Evolutionary conservation across 2,329 filamentous ascomycete species (phyloP), one percentile per base, ranked within the genome.

Genomic region (Parascedosporium putredinis): DNA sequence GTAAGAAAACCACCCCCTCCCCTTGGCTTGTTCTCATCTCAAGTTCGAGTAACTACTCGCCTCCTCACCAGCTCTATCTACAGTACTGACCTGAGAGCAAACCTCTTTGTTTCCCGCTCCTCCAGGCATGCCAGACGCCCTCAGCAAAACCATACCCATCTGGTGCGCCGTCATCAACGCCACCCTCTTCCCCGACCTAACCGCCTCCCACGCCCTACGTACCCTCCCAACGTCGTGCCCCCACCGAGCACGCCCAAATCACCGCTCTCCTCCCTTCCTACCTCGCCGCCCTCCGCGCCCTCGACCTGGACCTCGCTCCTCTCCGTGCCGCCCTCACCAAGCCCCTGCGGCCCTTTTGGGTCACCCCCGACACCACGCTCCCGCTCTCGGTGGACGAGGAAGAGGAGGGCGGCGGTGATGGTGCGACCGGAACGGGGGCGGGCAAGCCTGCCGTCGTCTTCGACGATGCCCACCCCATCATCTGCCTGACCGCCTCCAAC

Each of bases 81-180:
- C n/a, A n/a, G n/a, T n/a, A n/a, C n/a, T n/a, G n/a, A n/a, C n/a
- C n/a, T n/a, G n/a, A n/a, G n/a, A n/a, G n/a, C n/a, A n/a, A n/a
- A n/a, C n/a, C n/a, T n/a, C n/a, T n/a, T n/a, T n/a, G n/a, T n/a
- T n/a, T n/a, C n/a, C n/a, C n/a, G n/a, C n/a, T n/a, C 5, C 10
- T 43, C 16, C 55, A 84, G 82, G 79, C 57, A 95, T 97, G 82
- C 91, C 93, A 1, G 93, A 98, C 67, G 90, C 93, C 14, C 75
- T 98, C 16, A 88, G 86, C 58, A 96, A 95, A 65, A 97, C 93
- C 0, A 74, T 97, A 23, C 91, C 93, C 2, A 86, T 95, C 54
- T 98, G 93, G 93, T 90, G 86, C 65, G 80, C 84, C 54, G 87
- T 96, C 16, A 67, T 96, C 58, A 97, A 97, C 66, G 74, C 77